These are phyloP conservation scores for Vaucheria bursata DNA, from an alignment of 352 stramenopile species.

Conservation along the genomic window DNA sequence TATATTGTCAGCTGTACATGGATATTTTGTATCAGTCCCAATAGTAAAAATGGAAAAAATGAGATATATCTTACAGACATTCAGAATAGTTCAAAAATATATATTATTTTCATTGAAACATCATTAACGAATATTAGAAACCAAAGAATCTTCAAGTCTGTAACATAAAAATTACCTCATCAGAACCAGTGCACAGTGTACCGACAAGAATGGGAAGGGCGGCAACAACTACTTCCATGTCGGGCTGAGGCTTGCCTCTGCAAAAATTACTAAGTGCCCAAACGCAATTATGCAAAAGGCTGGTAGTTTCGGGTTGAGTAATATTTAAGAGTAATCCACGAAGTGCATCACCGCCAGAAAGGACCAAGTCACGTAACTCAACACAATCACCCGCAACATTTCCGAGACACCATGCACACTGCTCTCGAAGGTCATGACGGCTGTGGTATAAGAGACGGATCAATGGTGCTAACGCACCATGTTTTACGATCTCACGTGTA, in stretches of 20 bases:
- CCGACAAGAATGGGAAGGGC: constrained; percentile 73
- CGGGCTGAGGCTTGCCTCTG: constrained; percentile 71
- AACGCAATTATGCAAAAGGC: constrained; percentile 84
- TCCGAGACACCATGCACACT: constrained; percentile 86
- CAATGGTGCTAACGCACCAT: constrained; percentile 78
- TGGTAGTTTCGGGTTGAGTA: constrained; percentile 58
- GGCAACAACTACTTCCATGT: constrained; percentile 68
- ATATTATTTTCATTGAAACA: neutral
- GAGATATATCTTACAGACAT: too few relatives aligned
- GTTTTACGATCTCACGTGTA: constrained; percentile 78
- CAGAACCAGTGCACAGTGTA: constrained; percentile 72
- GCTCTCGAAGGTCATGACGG: constrained; percentile 69
- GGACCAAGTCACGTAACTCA: constrained; percentile 70
- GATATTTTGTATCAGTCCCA: too few relatives aligned
- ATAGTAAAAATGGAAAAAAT: too few relatives aligned
- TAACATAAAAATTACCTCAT: constrained; percentile 56
- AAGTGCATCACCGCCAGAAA: constrained; percentile 59
- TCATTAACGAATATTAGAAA: constrained; percentile 9
- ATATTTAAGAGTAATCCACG: constrained; percentile 77
- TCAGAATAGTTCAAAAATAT: too few relatives aligned
- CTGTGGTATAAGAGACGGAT: constrained; percentile 74
- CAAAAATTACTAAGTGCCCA: constrained; percentile 97
- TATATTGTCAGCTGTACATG: too few relatives aligned
- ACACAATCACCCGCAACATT: constrained; percentile 90
- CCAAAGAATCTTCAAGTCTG: too few relatives aligned